These are phyloP conservation scores for Ogataea wickerhamii DNA, from an alignment of 805 yeast species.

Conservation along the genomic window DNA sequence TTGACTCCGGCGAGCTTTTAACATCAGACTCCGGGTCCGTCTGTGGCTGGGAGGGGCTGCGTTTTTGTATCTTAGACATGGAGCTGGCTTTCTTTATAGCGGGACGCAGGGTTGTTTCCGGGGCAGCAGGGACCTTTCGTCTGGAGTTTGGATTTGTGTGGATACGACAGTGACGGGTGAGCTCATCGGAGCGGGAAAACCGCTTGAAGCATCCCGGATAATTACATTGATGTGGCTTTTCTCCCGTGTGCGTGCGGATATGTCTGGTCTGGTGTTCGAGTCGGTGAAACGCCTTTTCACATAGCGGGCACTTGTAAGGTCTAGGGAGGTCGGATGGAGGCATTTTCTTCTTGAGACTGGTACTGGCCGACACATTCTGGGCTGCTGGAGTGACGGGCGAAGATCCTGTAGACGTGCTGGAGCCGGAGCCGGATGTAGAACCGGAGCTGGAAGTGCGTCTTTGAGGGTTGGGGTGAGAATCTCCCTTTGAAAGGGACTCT, in stretches of 20 bases:
- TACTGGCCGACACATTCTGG: slow-evolving; percentile 19
- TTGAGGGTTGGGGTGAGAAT: background rate
- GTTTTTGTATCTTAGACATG: slow-evolving; percentile 14
- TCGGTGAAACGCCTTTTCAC: slow-evolving; percentile 83
- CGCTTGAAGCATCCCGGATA: slow-evolving; percentile 82
- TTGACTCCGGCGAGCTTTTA: background rate
- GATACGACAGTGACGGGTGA: slow-evolving; percentile 80
- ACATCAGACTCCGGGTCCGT: background rate
- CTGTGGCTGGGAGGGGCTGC: slow-evolving; percentile 1
- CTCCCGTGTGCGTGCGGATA: slow-evolving; percentile 90
- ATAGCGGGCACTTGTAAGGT: slow-evolving; percentile 82
- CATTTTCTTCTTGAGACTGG: slow-evolving; percentile 22
- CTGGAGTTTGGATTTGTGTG: slow-evolving; percentile 56
- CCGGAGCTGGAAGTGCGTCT: background rate
- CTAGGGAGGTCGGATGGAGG: slow-evolving; percentile 36
- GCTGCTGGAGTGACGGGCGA: slow-evolving; percentile 21
- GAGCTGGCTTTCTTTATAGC: slow-evolving; percentile 18
- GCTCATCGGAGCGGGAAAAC: slow-evolving; percentile 78
- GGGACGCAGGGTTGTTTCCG: slow-evolving; percentile 13
- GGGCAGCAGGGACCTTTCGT: slow-evolving; percentile 26
- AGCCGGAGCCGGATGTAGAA: background rate
- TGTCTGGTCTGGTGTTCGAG: slow-evolving; percentile 90
- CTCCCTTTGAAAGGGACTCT: background rate
- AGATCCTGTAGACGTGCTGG: background rate
- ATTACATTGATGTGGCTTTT: slow-evolving; percentile 82